Base-by-base conservation (phyloP, 1,284 basidiomycete genomes). In the Veloboletus limbatus region DNA sequence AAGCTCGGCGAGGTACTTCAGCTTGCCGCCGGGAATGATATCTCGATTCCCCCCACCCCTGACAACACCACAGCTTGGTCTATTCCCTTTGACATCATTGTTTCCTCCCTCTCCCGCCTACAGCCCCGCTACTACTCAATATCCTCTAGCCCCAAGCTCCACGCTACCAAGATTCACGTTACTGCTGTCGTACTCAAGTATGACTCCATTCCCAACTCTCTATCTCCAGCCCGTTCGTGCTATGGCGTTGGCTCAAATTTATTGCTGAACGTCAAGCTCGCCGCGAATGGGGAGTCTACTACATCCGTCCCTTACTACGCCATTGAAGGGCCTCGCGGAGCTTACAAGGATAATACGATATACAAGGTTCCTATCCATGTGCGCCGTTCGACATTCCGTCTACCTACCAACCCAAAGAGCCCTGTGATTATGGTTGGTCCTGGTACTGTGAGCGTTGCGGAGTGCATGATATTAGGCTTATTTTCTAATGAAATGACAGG, bases 381-480 rank as follows among this genome's bases (percentile, higher is more conserved):
- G 47, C 82, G 97, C 50, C 82, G 97, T 43, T 96, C 92, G 20
- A 98, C 94, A 10, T 99, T 99, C 84, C 80, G 96, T 45, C 73
- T 99, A 48, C 96, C 96, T 6, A 98, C 96, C 13, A 93, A 92
- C 65, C 96, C 96, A 43, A 97, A 97, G 78, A 95, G 92, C 51
- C 96, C 96, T 3, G 88, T 99, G 48, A 94, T 99, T 69, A 98
- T 99, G 96, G 83, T 99, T 65, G 96, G 96, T 44, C 96, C 96
- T 48, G 96, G 96, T 47, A 98, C 95, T 51, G 93, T 95, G 63
- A 73, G 88, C 79, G 25, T 43, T 27, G 14, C 17, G 2, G 9
- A 17, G 13, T 27, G 18, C 28, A 13, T 28, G 3, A 10, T 24
- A 10, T 38, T 6, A 2, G 6, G 5, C 2, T 24, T 21, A 5